Evolutionary conservation across 2,329 filamentous ascomycete genomes (phyloP).

Genomic region (Apiospora arundinis): DNA sequence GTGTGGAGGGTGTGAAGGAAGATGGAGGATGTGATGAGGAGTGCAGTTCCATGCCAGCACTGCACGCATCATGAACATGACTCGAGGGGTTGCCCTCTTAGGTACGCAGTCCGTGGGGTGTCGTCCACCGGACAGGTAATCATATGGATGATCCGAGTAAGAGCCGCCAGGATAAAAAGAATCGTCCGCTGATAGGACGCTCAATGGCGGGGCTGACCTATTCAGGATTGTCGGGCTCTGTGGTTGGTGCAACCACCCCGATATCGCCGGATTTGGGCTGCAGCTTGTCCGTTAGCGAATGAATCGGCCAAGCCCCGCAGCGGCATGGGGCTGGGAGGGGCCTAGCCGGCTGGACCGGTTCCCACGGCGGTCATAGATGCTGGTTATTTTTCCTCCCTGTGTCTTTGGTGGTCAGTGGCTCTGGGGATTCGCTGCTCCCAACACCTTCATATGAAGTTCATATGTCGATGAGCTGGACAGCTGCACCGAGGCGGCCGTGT

Average conservation of each 20-base stretch:
- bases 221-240: constrained; percentile 6
- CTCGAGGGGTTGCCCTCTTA: neutral
- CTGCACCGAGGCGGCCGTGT: neutral
- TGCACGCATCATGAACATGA: constrained; percentile 16
- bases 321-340: constrained; percentile 1
- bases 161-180: neutral
- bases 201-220: constrained; percentile 7
- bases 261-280: constrained; percentile 16
- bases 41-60: neutral
- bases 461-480: no score
- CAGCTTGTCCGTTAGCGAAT: constrained; percentile 11
- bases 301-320: constrained; percentile 16
- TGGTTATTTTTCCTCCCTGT: no score
- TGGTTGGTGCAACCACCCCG: constrained; percentile 18
- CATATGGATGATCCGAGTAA: constrained; percentile 7
- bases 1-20: neutral
- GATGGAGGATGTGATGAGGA: neutral
- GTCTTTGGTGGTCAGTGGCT: neutral
- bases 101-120: constrained; percentile 1
- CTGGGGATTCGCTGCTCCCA: neutral
- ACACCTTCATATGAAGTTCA: neutral
- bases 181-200: neutral
- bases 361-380: neutral
- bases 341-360: neutral
- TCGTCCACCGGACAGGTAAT: neutral